These are phyloP conservation scores for Mortierella sp. DNA, from an alignment of 371 early-diverging fungal genomes.

Conservation along the genomic window DNA sequence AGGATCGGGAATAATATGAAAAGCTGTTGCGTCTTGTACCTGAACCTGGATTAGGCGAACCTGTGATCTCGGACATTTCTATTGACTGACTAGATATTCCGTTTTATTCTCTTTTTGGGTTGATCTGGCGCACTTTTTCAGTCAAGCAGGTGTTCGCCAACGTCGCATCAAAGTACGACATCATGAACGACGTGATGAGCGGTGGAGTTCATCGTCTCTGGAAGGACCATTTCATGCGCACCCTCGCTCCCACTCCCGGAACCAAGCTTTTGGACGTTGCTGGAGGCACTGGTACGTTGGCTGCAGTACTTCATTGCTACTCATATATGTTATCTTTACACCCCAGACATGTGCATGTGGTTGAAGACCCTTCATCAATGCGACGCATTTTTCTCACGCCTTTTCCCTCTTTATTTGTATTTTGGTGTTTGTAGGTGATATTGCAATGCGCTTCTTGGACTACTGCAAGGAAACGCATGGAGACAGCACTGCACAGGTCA, in stretches of 20 bases:
- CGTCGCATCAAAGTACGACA: conserved; percentile 94
- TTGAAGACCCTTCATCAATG: not conserved
- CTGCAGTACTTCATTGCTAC: not conserved
- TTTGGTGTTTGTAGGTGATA: conserved; percentile 78
- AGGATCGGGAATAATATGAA: not conserved
- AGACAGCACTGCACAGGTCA: conserved; percentile 79
- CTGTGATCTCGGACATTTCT: not conserved
- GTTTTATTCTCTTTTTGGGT: not conserved
- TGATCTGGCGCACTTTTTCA: conserved; percentile 8
- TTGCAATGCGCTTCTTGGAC: conserved; percentile 93
- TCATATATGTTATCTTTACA: not conserved
- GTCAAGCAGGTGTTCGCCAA: conserved; percentile 93
- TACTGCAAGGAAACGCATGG: conserved; percentile 80
- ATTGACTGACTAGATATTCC: not conserved
- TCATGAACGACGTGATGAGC: conserved; percentile 98
- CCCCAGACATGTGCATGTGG: not conserved
- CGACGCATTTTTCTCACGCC: not conserved
- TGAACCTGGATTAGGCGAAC: not conserved
- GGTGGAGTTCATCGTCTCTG: conserved; percentile 94
- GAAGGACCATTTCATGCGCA: conserved; percentile 93
- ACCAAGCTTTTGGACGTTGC: conserved; percentile 96
- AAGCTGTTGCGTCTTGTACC: not conserved
- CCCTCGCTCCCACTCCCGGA: conserved; percentile 87
- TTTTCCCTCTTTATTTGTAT: not conserved
- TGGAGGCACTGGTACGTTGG: conserved; percentile 91